These are phyloP conservation scores for Beauveria sp. DNA, from an alignment of 2,329 filamentous ascomycete species.

Conservation along the genomic window DNA sequence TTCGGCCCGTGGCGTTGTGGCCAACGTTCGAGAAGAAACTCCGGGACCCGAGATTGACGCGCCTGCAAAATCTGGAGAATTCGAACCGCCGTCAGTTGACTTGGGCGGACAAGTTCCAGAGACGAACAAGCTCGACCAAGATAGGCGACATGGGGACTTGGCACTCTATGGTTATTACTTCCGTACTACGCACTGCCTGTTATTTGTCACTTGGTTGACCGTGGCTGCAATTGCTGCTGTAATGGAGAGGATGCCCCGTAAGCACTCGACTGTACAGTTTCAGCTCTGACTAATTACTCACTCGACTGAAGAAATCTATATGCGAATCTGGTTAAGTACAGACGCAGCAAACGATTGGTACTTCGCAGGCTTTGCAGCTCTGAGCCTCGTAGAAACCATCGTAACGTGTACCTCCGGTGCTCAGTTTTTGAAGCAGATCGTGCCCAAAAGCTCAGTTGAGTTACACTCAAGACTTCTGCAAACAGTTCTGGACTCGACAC, in stretches of 20 bases:
- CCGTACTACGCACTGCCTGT: background rate
- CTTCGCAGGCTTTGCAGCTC: background rate
- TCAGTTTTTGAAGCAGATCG: background rate
- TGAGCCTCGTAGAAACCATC: background rate
- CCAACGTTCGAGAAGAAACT: too few species aligned
- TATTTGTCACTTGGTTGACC: background rate
- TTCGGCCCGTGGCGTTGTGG: too few species aligned
- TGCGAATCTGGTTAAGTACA: constrained; percentile 12
- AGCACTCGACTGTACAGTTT: too few species aligned
- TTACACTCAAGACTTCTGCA: background rate
- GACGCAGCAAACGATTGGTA: constrained; percentile 9
- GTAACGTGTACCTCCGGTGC: background rate
- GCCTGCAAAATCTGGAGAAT: too few species aligned
- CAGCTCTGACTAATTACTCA: too few species aligned
- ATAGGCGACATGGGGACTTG: background rate
- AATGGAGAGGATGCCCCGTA: constrained; percentile 1
- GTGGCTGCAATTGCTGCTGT: background rate
- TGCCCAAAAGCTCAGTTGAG: background rate
- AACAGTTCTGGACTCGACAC: background rate
- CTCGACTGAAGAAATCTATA: background rate
- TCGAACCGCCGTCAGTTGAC: too few species aligned
- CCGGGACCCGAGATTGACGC: too few species aligned
- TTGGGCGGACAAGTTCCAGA: too few species aligned
- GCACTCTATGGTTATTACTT: background rate
- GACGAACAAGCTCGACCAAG: background rate